These are phyloP conservation scores for Termitomyces sp. DNA, from an alignment of 768 basidiomycete species.

Conservation along the genomic window DNA sequence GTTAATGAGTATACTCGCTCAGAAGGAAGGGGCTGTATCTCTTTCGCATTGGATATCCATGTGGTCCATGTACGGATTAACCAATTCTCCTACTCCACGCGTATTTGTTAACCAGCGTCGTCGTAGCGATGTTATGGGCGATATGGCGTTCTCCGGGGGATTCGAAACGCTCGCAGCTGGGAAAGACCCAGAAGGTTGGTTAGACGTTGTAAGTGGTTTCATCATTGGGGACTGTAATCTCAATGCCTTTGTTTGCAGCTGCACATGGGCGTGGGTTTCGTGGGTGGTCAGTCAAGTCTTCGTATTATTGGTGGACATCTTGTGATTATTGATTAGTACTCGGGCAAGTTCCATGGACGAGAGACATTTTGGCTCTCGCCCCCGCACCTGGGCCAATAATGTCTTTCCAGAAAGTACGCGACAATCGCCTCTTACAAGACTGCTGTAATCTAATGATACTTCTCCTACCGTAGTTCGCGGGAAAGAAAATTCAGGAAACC, in stretches of 20 bases:
- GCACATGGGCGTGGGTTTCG: conserved; percentile 16
- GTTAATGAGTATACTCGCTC: background rate
- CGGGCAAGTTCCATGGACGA: conserved; percentile 21
- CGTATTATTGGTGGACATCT: background rate
- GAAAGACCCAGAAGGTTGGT: conserved; percentile 20
- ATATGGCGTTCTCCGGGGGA: conserved; percentile 22
- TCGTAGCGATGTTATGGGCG: conserved; percentile 21
- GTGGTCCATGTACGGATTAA: conserved; percentile 5
- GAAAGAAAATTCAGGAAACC: conserved; percentile 13
- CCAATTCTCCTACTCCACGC: background rate
- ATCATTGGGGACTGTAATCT: background rate
- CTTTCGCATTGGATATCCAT: conserved; percentile 18
- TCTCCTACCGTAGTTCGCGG: conserved; percentile 9
- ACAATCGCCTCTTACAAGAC: too few relatives aligned
- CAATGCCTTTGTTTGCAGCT: conserved; percentile 1
- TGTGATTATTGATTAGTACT: conserved; percentile 10
- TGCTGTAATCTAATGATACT: background rate
- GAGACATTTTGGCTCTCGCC: conserved; percentile 12
- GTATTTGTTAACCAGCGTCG: background rate
- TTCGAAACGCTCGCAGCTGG: conserved; percentile 20
- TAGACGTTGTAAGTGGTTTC: conserved; percentile 15
- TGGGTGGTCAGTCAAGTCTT: conserved; percentile 8
- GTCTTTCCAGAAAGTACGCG: conserved; percentile 13
- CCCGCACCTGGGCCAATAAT: conserved; percentile 17
- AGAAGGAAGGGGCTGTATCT: conserved; percentile 1